These are phyloP conservation scores for Russula foetens DNA, from an alignment of 768 basidiomycete genomes.

Conservation along the genomic window DNA sequence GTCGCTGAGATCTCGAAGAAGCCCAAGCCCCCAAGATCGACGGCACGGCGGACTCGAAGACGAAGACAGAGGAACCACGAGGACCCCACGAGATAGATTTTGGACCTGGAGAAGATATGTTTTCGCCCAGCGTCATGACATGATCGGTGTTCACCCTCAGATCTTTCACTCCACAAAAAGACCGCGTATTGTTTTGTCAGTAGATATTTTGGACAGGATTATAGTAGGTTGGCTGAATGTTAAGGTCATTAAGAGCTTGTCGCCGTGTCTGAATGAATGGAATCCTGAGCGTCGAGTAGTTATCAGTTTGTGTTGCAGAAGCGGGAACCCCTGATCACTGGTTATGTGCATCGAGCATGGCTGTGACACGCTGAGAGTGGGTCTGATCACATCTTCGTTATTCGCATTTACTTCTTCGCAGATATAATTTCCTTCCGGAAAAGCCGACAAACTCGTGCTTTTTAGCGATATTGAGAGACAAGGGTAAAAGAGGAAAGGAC, in stretches of 20 bases:
- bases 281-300: no score
- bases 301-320: no score
- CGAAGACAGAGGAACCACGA: constrained; percentile 29
- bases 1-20: constrained; percentile 81
- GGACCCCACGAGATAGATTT: constrained; percentile 63
- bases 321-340: no score
- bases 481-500: no score
- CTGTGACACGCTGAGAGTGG: neutral
- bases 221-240: no score
- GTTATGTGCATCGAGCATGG: no score
- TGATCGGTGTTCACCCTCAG: neutral
- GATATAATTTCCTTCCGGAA: neutral
- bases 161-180: neutral
- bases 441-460: no score
- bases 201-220: neutral
- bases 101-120: neutral
- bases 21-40: constrained; percentile 61
- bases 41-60: constrained; percentile 50
- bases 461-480: no score
- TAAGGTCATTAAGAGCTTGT: no score
- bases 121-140: neutral
- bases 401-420: neutral
- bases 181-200: neutral
- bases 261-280: no score
- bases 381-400: neutral